phyloP scores from a whole-genome alignment of 192 early-diverging fungal species.

The Umbelopsis sp. region DNA sequence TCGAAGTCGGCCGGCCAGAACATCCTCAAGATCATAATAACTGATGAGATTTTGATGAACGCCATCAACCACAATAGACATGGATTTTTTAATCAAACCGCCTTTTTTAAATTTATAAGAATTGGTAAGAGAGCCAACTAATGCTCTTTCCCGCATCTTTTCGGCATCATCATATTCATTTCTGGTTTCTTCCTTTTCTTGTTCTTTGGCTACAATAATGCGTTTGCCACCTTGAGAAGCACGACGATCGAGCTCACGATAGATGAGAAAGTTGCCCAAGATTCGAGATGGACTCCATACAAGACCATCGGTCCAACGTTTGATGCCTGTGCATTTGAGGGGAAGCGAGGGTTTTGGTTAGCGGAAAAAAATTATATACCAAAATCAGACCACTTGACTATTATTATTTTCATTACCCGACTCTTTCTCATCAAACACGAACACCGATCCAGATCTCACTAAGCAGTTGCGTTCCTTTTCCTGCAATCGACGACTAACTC shows the following conservation, averaged over 20 bases:
- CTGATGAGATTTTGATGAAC: constrained; percentile 62
- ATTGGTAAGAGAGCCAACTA: constrained; percentile 60
- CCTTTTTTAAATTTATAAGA: constrained; percentile 59
- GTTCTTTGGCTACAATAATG: constrained; percentile 10
- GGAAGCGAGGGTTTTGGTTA: no score
- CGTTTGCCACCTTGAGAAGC: constrained; percentile 36
- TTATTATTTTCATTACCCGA: constrained; percentile 44
- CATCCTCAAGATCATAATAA: constrained; percentile 61
- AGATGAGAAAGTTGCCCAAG: constrained; percentile 78
- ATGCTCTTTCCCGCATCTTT: constrained; percentile 43
- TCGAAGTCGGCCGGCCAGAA: constrained; percentile 50
- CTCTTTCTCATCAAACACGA: constrained; percentile 86
- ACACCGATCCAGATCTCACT: constrained; percentile 76
- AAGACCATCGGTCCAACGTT: constrained; percentile 86
- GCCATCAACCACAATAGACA: constrained; percentile 73
- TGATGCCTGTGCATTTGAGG: constrained; percentile 53
- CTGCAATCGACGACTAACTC: constrained; percentile 70
- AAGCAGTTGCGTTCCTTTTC: constrained; percentile 67
- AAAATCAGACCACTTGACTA: no score
- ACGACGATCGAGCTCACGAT: constrained; percentile 70
- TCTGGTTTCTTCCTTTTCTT: constrained; percentile 11
- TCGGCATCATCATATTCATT: constrained; percentile 12
- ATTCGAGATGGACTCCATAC: constrained; percentile 86
- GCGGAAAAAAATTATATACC: neutral
- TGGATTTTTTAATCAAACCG: constrained; percentile 79